Percentiles rank a stretch among this genome's conserved stretches.
Evolutionary conservation across 2,329 filamentous ascomycete species (phyloP).

Genomic region (Aspergillus vadensis): DNA sequence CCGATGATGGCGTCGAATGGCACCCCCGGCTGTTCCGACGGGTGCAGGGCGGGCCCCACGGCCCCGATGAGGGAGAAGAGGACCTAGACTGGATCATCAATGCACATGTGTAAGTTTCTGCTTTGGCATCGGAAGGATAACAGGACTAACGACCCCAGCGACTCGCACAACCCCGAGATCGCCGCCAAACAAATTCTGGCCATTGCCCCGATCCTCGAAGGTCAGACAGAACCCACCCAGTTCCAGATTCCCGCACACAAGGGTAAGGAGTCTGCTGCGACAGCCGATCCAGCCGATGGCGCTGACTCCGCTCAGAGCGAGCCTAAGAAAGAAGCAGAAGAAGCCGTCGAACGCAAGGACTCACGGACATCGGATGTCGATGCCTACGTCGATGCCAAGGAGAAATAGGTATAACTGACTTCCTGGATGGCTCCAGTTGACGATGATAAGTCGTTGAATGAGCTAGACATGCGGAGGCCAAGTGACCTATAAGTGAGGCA

Average conservation of each 20-base stretch:
- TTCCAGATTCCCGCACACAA: constrained; percentile 59
- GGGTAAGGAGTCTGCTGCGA: not conserved
- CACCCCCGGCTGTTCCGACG: constrained; percentile 79
- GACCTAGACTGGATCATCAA: constrained; percentile 95
- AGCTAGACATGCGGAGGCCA: not conserved
- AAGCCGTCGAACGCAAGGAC: constrained; percentile 39
- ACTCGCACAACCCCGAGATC: constrained; percentile 66
- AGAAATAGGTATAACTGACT: constrained; percentile 13
- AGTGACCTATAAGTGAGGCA: not conserved
- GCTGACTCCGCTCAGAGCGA: constrained; percentile 6
- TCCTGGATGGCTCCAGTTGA: not conserved
- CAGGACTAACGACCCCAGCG: constrained; percentile 44
- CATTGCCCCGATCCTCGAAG: constrained; percentile 81
- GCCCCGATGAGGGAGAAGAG: constrained; percentile 77
- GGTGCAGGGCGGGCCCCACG: constrained; percentile 70
- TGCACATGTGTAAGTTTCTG: constrained; percentile 68
- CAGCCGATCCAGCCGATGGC: constrained; percentile 11
- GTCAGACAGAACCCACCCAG: constrained; percentile 63
- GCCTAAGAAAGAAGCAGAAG: constrained; percentile 7
- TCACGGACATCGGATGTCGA: constrained; percentile 44
- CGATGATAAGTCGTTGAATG: not conserved
- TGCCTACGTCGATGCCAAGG: constrained; percentile 48
- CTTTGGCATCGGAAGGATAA: not conserved
- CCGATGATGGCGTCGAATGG: constrained; percentile 82
- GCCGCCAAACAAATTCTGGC: constrained; percentile 80